These are phyloP conservation scores for Coniosporium apollinis DNA, from an alignment of 495 filamentous ascomycete species.

Conservation along the genomic window DNA sequence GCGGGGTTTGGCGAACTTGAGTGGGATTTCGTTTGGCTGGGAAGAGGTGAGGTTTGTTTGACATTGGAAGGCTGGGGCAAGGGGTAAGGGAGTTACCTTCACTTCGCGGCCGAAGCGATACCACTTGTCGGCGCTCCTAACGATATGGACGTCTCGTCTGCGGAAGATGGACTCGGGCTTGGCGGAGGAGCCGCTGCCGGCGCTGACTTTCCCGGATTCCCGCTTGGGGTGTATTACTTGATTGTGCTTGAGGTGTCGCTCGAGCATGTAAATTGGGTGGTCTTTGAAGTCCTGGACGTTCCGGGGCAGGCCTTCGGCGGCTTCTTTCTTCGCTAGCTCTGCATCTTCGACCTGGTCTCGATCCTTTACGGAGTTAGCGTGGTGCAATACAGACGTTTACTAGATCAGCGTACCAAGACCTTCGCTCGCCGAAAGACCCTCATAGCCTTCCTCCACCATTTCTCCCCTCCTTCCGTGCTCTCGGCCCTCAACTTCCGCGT, in stretches of 20 bases:
- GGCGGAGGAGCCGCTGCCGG: conserved; percentile 41
- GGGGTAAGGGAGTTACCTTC: conserved; percentile 18
- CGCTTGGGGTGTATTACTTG: conserved; percentile 61
- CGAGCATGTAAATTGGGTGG: conserved; percentile 78
- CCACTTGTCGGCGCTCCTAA: conserved; percentile 69
- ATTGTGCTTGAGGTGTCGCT: conserved; percentile 70
- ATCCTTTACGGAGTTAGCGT: conserved; percentile 21
- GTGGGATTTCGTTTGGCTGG: conserved; percentile 51
- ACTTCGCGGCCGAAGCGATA: conserved; percentile 70
- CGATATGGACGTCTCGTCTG: conserved; percentile 57
- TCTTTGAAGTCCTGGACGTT: conserved; percentile 86
- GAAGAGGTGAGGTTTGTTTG: not conserved
- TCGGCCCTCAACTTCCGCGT: conserved; percentile 65
- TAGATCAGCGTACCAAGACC: conserved; percentile 15
- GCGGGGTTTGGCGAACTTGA: conserved; percentile 34
- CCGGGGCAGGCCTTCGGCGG: conserved; percentile 70
- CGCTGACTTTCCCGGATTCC: conserved; percentile 57
- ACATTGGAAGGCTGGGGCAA: not conserved
- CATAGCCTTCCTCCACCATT: conserved; percentile 57
- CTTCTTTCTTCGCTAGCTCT: conserved; percentile 53
- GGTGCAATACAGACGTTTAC: conserved; percentile 12
- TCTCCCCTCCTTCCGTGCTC: conserved; percentile 40
- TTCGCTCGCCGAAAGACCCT: conserved; percentile 34
- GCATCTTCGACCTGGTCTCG: conserved; percentile 68
- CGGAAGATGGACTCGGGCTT: conserved; percentile 58